Conservation (phyloP, 768 basidiomycete genomes). For the Leccinum olivaceopallidum region DNA sequence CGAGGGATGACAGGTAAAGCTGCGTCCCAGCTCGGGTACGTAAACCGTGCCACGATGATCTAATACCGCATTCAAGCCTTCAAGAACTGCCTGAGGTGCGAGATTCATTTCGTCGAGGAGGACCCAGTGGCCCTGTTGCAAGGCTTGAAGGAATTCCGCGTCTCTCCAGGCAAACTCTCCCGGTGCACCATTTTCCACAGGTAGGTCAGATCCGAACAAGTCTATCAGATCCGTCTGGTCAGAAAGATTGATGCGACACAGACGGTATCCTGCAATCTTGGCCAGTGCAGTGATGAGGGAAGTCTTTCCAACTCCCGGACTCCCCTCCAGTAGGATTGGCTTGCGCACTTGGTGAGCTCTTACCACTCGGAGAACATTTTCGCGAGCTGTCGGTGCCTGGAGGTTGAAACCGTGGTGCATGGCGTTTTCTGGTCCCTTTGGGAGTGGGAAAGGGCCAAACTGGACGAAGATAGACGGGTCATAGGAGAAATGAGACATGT, state of each 20-base stretch:
- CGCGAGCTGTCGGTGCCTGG: constrained; percentile 82
- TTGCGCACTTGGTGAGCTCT: constrained; percentile 89
- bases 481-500: constrained; percentile 28
- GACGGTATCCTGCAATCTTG: constrained; percentile 68
- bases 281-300: constrained; percentile 89
- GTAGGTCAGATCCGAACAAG: constrained; percentile 94
- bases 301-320: constrained; percentile 98
- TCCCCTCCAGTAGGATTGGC: constrained; percentile 94
- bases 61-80: constrained; percentile 93
- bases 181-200: constrained; percentile 85
- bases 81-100: constrained; percentile 93
- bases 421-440: constrained; percentile 49
- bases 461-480: constrained; percentile 44
- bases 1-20: constrained; percentile 85
- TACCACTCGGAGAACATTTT: constrained; percentile 85
- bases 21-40: constrained; percentile 90
- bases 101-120: constrained; percentile 99
- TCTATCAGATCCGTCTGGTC: constrained; percentile 98
- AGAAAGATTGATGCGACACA: constrained; percentile 95
- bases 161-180: constrained; percentile 98
- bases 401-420: constrained; percentile 65
- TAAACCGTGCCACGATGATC: constrained; percentile 96
- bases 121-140: constrained; percentile 98
- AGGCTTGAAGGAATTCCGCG: constrained; percentile 89
- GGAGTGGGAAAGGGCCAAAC: constrained; percentile 75